Base-by-base conservation (phyloP, 352 stramenopile genomes). In the Globisporangium spinosum region DNA sequence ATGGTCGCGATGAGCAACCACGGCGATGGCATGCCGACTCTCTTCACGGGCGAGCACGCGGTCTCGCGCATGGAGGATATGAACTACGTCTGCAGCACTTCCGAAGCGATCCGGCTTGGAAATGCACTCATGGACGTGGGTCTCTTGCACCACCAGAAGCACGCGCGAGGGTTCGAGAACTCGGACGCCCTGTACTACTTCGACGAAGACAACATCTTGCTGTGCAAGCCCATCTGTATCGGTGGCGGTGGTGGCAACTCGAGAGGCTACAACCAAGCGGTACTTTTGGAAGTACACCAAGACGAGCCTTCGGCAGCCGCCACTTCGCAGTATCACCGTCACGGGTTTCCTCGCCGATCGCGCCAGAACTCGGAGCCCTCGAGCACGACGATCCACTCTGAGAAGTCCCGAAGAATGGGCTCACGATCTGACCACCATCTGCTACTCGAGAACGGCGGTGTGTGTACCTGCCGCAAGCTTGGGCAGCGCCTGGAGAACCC, bases 31-130 rank as follows among this genome's bases (percentile, higher is more conserved):
- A 57, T 55, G 43, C 59, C 59, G 2, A 65, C 59, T 4, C 35
- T 67, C 6, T 67, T 67, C 62, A 67, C 62, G 20, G 77, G 77
- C 0, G 64, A 74, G 8, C 51, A 73, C 6, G 69, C 62, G 0
- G 45, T 70, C 8, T 70, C 78, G 10, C 74, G 71, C 23, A 83
- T 88, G 75, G 68, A 83, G 55, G 76, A 78, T 0, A 72, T 80
- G 13, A 68, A 74, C 22, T 83, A 80, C 20, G 79, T 85, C 6
- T 68, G 70, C 3, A 75, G 65, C 1, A 64, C 73, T 4, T 70
- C 67, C 12, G 82, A 90, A 69, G 79, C 69, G 0, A 69, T 77
- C 13, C 81, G 81, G 1, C 51, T 89, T 3, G 81, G 81, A 10
- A 88, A 87, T 56, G 34, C 64, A 27, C 67, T 68, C 29, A 77